Base-by-base conservation (phyloP, 306 rosid species). In the Vigna unguiculata region DNA sequence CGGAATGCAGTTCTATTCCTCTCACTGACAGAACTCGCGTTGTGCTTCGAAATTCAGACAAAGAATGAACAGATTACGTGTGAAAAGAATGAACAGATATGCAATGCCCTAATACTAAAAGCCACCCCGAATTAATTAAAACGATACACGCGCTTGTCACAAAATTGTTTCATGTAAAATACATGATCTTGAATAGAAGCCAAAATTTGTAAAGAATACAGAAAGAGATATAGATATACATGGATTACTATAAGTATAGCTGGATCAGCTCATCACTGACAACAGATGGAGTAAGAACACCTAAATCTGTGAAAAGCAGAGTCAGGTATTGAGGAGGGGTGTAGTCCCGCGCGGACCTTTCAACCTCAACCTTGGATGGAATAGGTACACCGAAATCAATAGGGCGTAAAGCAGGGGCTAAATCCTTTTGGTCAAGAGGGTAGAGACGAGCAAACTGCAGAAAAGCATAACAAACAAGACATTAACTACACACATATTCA, bases 371-470 rank as follows among this genome's bases (percentile, higher is more conserved):
- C 85, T 90, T 93, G 66, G 91, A 83, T 7, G 97, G 97, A 74
- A 92, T 90, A 36, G 97, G 93, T 41, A 92, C 96, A 22, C 96
- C 96, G 41, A 92, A 92, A 66, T 92, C 97, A 6, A 92, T 87
- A n/a, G 97, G 91, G 5, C 90, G 87, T 54, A 93, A 57, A 6
- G 97, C 96, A 24, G 97, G 93, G 73, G 96, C 90, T 89, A 90
- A 83, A 84, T 93, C 97, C 83, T 90, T 93, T 76, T 93, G 97
- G 76, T 93, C 97, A 76, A 93, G 90, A n/a, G 96, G 96, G 87
- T 93, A 93, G 41, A 90, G 92, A 47, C 97, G 92, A 66, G 97
- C 96, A 69, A 93, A 93, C 96, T 93, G 93, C 77, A 81, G 69
- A 72, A 43, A 5, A 2, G 71, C 74, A n/a, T 12, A 43, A 53